Evolutionary conservation across 352 stramenopile species (phyloP), one percentile per base, ranked within the genome.

Genomic region (Phytophthora agathidicida): DNA sequence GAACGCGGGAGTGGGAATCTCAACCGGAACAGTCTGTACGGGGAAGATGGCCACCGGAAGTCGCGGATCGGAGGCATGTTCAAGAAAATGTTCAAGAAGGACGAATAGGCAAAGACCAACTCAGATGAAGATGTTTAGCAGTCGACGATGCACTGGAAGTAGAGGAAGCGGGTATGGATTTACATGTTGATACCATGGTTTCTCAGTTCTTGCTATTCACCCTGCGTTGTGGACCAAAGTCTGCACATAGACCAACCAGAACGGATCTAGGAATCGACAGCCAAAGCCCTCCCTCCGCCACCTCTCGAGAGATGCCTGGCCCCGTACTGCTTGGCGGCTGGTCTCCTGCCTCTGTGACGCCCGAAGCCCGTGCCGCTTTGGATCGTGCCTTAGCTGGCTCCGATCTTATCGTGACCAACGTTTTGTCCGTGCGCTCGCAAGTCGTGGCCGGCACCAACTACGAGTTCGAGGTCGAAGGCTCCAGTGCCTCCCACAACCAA

Each of bases 51-150:
- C 6, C 77, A 84, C 30, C 82, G 85, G 30, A 92, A 92, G 62
- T 94, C 82, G 14, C 80, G 82, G 7, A 88, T 94, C 33, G 83
- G 85, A 41, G 82, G 85, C 63, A 91, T 92, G 79, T 90, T 94
- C 70, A 94, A 94, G 71, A 94, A 94, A 58, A 94, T 94, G 82
- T 94, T 94, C 77, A 94, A 92, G 75, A 92, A 92, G 64, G 80
- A 92, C 24, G 77, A 86, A 60, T 63, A 75, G 35, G 35, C 28
- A 49, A n/a, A 37, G n/a, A 53, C 24, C 24, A 58, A 38, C 59
- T 42, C 19, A 49, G 45, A 49, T 36, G 14, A 9, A 17, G 35
- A 28, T 16, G 16, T 23, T 41, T 35, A 13, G 26, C 41, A 46
- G 28, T 37, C 27, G 22, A 23, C 32, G 13, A 10, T 17, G 8